Conservation (phyloP, 2,329 filamentous ascomycete genomes). For the Zasmidium cellare region DNA sequence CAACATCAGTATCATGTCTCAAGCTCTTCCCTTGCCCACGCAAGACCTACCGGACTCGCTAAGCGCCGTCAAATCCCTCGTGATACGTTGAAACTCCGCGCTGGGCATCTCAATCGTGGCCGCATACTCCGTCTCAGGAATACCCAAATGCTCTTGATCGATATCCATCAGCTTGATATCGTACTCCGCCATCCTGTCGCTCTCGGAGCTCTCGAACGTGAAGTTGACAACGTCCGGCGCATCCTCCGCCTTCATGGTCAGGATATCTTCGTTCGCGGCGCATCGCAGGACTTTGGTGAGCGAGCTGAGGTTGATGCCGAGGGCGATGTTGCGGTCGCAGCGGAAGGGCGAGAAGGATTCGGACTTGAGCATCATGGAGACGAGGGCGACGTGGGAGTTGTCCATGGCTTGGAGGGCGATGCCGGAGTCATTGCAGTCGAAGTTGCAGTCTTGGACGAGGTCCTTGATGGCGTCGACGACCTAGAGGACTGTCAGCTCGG, state of each 20-base stretch:
- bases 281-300: conserved; percentile 96
- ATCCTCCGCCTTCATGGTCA: conserved; percentile 97
- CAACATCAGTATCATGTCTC: background rate
- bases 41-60: conserved; percentile 85
- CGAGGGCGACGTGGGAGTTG: conserved; percentile 98
- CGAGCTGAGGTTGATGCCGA: conserved; percentile 94
- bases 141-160: conserved; percentile 98
- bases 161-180: conserved; percentile 99
- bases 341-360: conserved; percentile 93
- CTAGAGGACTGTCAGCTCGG: conserved; percentile 46
- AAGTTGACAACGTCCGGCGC: conserved; percentile 94
- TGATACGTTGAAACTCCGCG: conserved; percentile 90
- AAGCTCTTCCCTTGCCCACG: background rate
- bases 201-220: conserved; percentile 85
- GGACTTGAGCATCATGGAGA: conserved; percentile 97
- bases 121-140: conserved; percentile 97
- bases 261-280: conserved; percentile 88
- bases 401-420: conserved; percentile 99
- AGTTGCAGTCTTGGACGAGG: conserved; percentile 99
- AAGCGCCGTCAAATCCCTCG: conserved; percentile 84
- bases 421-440: conserved; percentile 99
- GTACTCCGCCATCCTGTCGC: conserved; percentile 94
- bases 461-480: conserved; percentile 99
- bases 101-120: conserved; percentile 88
- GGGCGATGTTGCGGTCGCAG: conserved; percentile 97